Base-by-base conservation (phyloP, 2,329 filamentous ascomycete genomes). In the Beauveria varroae region DNA sequence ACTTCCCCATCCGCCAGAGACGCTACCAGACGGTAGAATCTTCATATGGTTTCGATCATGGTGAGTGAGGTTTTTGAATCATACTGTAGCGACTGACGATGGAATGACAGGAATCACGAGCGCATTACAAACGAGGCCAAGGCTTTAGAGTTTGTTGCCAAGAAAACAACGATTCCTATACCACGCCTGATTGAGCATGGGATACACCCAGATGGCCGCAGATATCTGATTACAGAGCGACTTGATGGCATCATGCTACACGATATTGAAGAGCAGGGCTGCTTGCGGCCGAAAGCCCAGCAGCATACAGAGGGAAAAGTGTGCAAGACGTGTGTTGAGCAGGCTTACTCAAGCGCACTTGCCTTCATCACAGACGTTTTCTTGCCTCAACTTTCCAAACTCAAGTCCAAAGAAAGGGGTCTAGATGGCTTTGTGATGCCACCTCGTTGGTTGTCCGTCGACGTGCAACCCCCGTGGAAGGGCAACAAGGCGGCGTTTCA, bases 371-470 rank as follows among this genome's bases (percentile, higher is more conserved):
- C 24, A 6, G n/a, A 51, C 14, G 22, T 37, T 20, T 52, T 61
- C 22, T 57, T 65, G 22, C 64, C 64, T 6, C 57, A 64, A 28
- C 62, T 65, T 30, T 52, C 62, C 2, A 20, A 37, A 0, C 26
- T 63, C 18, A 64, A 60, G 24, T 64, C 63, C 30, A 37, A 18
- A 22, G 22, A 62, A 18, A 44, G 60, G 6, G 63, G 63, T 5
- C 51, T 64, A 9, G 57, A 65, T n/a, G 64, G 63, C 20, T 65
- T 64, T 46, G 64, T 63, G 20, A 65, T 65, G 63, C 63, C 63
- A 18, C 64, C 64, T 14, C 34, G 30, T 12, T 65, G 64, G 64
- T 12, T 65, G 1, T 10, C n/a, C 28, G 24, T 60, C 1, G 64
- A 62, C 61, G 16, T 40, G 5, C 2, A 28, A 4, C 20, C 43